A percentile compares a stretch with the other conserved stretches of the same genome.
Evolutionary conservation across 2,329 filamentous ascomycete species (phyloP).

Genomic region (Huntiella abstrusa): DNA sequence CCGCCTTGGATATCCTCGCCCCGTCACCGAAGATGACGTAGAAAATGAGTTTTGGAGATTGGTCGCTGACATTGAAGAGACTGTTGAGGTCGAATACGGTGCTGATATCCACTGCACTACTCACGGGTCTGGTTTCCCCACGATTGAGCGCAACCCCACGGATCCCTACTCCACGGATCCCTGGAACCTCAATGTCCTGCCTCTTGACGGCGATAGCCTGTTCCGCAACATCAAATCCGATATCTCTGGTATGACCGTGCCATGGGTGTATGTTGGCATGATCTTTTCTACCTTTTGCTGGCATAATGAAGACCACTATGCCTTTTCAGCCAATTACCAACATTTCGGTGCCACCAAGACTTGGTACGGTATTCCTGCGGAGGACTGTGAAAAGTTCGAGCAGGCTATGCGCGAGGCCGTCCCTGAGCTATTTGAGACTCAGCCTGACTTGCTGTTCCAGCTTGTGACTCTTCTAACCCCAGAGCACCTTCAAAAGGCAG

Average conservation of each 20-base stretch:
- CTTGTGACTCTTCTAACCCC: constrained; percentile 90
- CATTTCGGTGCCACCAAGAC: constrained; percentile 97
- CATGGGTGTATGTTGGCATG: constrained; percentile 98
- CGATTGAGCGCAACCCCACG: constrained; percentile 72
- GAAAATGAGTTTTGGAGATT: constrained; percentile 94
- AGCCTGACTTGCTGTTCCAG: constrained; percentile 90
- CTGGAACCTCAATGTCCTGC: constrained; percentile 90
- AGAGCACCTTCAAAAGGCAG: constrained; percentile 80
- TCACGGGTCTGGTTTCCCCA: constrained; percentile 91
- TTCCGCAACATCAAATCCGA: constrained; percentile 97
- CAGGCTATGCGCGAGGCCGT: constrained; percentile 88
- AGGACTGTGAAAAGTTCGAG: constrained; percentile 88
- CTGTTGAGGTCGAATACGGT: constrained; percentile 93
- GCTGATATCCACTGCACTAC: constrained; percentile 97
- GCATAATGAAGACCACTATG: constrained; percentile 97
- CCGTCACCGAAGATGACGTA: constrained; percentile 84
- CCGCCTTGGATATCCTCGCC: constrained; percentile 57
- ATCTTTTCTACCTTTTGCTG: constrained; percentile 99
- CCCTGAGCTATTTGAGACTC: constrained; percentile 88
- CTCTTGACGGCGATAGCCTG: constrained; percentile 74
- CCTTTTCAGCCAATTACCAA: constrained; percentile 95
- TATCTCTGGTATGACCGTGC: constrained; percentile 97
- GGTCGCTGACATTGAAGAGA: constrained; percentile 84
- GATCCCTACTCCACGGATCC: constrained; percentile 76
- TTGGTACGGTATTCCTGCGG: constrained; percentile 93